phyloP scores from a whole-genome alignment of 768 basidiomycete genomes.

The Pisolithus microcarpus region DNA sequence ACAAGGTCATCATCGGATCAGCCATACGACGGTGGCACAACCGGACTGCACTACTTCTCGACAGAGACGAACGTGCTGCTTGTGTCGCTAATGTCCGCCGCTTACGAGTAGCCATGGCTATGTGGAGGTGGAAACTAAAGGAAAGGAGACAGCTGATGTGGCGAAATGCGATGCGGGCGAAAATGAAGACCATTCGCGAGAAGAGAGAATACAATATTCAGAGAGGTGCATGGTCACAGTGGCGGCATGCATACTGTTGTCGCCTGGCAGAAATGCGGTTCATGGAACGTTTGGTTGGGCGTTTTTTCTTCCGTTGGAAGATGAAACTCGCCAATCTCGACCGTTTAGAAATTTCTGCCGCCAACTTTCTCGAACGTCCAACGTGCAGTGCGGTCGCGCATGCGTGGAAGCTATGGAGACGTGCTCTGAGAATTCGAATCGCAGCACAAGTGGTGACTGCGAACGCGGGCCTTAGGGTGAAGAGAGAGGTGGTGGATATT shows the following conservation, averaged over 20 bases:
- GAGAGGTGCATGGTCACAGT: constrained; percentile 56
- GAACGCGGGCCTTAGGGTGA: constrained; percentile 42
- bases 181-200: constrained; percentile 57
- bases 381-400: constrained; percentile 33
- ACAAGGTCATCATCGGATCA: constrained; percentile 54
- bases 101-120: constrained; percentile 34
- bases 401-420: constrained; percentile 56
- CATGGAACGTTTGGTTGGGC: constrained; percentile 34
- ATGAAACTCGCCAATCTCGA: constrained; percentile 33
- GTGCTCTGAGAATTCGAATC: constrained; percentile 34
- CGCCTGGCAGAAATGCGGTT: constrained; percentile 48
- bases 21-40: constrained; percentile 58
- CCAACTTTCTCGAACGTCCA: constrained; percentile 35
- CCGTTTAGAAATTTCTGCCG: constrained; percentile 42
- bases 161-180: constrained; percentile 64
- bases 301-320: constrained; percentile 51
- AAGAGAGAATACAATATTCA: constrained; percentile 46
- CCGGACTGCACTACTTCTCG: constrained; percentile 28
- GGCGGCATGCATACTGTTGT: constrained; percentile 53
- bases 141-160: constrained; percentile 52
- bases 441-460: constrained; percentile 40
- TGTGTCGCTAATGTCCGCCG: constrained; percentile 38
- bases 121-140: constrained; percentile 51
- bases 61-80: constrained; percentile 38
- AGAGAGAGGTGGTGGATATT: constrained; percentile 37